Evolutionary conservation across 2,329 filamentous ascomycete genomes (phyloP), one percentile per base, ranked within the genome.

Genomic region (Helicocarpus griseus): DNA sequence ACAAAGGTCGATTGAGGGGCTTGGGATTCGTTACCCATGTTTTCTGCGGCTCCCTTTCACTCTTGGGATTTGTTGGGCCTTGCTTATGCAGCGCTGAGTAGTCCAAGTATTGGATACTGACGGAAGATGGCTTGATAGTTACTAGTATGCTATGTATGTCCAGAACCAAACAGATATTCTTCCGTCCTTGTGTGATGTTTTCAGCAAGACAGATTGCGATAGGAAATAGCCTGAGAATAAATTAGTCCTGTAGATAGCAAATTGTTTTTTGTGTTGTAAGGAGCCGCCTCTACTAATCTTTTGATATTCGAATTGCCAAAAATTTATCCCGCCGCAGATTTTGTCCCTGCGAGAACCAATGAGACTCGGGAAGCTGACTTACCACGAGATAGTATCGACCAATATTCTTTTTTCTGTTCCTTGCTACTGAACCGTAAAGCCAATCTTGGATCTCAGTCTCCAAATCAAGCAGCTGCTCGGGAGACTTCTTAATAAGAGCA

Each of bases 1-100:
- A 97, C 87, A 72, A 93, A 96, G 40, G 83, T 90, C 70, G 47
- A 21, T 26, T 7, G 11, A 11, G 26, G 46, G 6, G 40, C 19
- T 41, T 29, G 26, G 19, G 33, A 7, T 28, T 49, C 7, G 36
- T 38, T 49, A 24, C 14, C 35, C 46, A 38, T 38, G 4, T 4
- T 49, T 29, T 33, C 14, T 38, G 2, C 14, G 2, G 22, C 9
- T 9, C 14, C 8, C 24, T 14, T 44, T 29, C n/a, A n/a, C 2
- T 13, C 17, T 19, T 44, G 24, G 8, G 11, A 44, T 8, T 9
- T 44, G 24, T n/a, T 44, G 24, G 40, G 24, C 29, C 6, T 44
- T 29, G 40, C 3, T 26, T 44, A 29, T 19, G 14, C 14, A 22
- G 8, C 21, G 14, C 24, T 44, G n/a, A 29, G 3, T 24, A 21